Evolutionary conservation across 2,329 filamentous ascomycete species (phyloP), one percentile per base, ranked within the genome.

Genomic region (Cercospora brassicicola): DNA sequence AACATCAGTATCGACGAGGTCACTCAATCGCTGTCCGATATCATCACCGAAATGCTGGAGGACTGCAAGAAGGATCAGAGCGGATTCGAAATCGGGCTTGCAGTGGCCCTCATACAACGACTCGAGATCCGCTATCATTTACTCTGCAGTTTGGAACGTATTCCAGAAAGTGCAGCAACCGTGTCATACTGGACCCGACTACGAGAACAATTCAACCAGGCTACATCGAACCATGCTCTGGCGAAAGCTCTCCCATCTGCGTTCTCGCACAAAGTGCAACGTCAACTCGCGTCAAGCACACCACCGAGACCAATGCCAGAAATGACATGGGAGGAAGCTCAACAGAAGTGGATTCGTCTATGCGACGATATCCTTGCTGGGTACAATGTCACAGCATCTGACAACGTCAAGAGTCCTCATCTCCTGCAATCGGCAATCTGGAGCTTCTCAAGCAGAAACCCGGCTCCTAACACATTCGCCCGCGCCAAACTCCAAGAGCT

Each of bases 271-370:
- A 96, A 97, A 77, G 86, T 98, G 42, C 95, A 99, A 77, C 87
- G 94, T n/a, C 91, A 91, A 70, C 84, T 99, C 33, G 94, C 95
- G 0, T 97, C 93, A 73, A 97, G 93, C 0, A 94, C 97, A 74
- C 95, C 95, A 3, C 95, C 95, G 7, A 87, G 94, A 8, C 94
- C 94, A 0, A 94, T 97, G 73, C 91, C 97, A 10, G 86, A 92
- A 63, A 83, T 94, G 2, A 87, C 86, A 28, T 90, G 92, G 73
- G 86, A 89, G 13, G 89, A 92, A 74, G 91, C 93, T 0, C 86
- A 90, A 70, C 81, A 81, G 20, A 89, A 92, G 73, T 84, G 97
- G 70, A 85, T 85, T 66, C 87, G 88, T 55, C 81, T 97, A 30
- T 91, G 91, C 69, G 82, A 86, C 65, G 92, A 97, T 78, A 90